Conservation (phyloP, 345 rosid genomes). For the Populus pruinosa region DNA sequence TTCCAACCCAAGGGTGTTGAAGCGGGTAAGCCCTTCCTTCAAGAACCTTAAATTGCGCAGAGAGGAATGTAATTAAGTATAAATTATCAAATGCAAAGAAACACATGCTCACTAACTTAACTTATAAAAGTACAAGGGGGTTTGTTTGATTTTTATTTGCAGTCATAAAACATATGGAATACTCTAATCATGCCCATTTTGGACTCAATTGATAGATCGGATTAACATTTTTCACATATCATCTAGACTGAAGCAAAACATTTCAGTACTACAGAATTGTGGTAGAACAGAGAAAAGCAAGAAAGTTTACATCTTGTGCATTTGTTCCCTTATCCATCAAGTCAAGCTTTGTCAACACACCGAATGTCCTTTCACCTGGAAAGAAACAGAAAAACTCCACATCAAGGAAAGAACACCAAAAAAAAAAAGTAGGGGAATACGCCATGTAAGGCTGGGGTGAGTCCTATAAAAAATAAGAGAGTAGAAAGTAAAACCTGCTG, state of each 20-base stretch:
- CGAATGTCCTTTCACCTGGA: slow-evolving; percentile 29
- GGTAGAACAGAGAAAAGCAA: neutral
- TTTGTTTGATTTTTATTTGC: neutral
- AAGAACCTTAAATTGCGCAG: slow-evolving; percentile 15
- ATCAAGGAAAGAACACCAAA: neutral
- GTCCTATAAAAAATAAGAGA: neutral
- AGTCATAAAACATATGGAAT: neutral
- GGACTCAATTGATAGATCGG: neutral
- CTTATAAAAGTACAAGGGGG: neutral
- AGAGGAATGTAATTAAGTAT: neutral
- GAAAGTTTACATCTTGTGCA: slow-evolving; percentile 23
- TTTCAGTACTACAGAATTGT: neutral
- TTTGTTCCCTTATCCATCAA: slow-evolving; percentile 30
- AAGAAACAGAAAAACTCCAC: neutral
- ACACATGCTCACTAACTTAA: neutral
- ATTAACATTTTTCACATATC: neutral
- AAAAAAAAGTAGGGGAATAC: neutral
- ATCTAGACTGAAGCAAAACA: neutral
- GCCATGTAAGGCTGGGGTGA: neutral
- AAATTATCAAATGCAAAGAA: neutral
- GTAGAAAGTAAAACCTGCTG: slow-evolving; percentile 31
- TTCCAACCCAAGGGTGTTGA: slow-evolving; percentile 34
- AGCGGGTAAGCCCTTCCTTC: slow-evolving; percentile 31
- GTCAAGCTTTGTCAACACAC: slow-evolving; percentile 32
- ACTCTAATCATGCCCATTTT: neutral